phyloP scores from a whole-genome alignment of 2,329 filamentous ascomycete genomes.

The Ophiostoma perfectum region DNA sequence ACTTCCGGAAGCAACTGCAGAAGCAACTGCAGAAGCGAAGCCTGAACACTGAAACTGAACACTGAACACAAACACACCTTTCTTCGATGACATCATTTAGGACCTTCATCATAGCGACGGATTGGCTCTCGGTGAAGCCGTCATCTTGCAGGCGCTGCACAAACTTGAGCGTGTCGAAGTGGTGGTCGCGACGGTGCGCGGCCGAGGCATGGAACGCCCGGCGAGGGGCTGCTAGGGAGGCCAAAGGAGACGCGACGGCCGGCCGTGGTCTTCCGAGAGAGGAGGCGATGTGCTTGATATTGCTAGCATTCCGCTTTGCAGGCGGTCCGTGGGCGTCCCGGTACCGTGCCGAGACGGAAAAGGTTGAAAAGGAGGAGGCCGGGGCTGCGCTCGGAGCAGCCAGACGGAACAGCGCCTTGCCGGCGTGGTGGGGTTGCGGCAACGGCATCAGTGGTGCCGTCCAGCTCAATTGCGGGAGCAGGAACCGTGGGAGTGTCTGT shows the following conservation, averaged over 20 bases:
- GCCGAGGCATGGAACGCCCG: conserved; percentile 62
- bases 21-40: no score
- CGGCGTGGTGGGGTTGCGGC: conserved; percentile 11
- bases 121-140: conserved; percentile 91
- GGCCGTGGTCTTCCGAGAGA: no score
- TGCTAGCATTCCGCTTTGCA: no score
- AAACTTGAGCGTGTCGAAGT: conserved; percentile 98
- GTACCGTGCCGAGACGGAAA: no score
- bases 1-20: no score
- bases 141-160: conserved; percentile 84
- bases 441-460: conserved; percentile 32
- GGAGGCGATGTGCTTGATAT: no score
- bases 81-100: conserved; percentile 96
- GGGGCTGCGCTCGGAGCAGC: conserved; percentile 4
- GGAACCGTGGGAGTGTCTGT: conserved; percentile 45
- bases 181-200: conserved; percentile 66
- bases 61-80: conserved; percentile 42
- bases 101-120: conserved; percentile 97
- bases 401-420: conserved; percentile 20
- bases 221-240: neutral
- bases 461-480: conserved; percentile 55
- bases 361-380: neutral
- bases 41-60: no score
- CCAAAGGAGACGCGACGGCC: no score
- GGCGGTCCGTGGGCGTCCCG: no score